These are phyloP conservation scores for Ceratobasidium sp. DNA, from an alignment of 1,284 basidiomycete species.

Conservation along the genomic window DNA sequence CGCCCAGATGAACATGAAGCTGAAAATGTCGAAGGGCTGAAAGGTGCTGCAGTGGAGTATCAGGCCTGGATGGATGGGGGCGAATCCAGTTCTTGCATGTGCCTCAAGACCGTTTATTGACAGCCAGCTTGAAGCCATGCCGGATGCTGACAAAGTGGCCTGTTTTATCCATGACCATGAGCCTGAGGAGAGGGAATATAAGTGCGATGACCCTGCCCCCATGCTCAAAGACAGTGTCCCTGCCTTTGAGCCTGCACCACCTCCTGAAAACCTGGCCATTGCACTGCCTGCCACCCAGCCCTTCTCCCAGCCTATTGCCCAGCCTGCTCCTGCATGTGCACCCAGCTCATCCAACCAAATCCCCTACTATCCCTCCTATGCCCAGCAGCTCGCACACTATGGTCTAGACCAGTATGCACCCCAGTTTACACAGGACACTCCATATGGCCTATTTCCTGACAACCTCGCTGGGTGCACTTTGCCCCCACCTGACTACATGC, in stretches of 20 bases:
- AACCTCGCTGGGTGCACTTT: too few species aligned
- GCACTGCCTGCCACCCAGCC: too few species aligned
- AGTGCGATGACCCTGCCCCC: background rate
- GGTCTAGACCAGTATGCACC: too few species aligned
- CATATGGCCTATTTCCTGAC: too few species aligned
- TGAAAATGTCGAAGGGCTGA: background rate
- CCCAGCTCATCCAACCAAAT: too few species aligned
- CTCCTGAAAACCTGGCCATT: background rate
- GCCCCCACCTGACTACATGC: too few species aligned
- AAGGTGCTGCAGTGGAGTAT: background rate
- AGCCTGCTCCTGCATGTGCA: too few species aligned
- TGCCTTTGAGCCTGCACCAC: background rate
- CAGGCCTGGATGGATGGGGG: background rate
- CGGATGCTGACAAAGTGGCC: background rate
- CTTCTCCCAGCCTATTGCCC: too few species aligned
- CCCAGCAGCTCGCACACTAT: too few species aligned
- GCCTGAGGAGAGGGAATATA: background rate
- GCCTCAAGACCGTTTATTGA: background rate
- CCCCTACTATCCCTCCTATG: too few species aligned
- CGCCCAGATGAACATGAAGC: background rate
- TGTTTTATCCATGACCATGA: conserved; percentile 3
- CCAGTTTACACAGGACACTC: too few species aligned
- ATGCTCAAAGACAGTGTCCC: background rate
- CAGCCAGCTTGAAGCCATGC: background rate
- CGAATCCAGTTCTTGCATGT: background rate